A percentile compares a stretch with the other conserved stretches of the same genome.
phyloP scores from a whole-genome alignment of 768 basidiomycete genomes.

The Hygrophoropsis aurantiaca region DNA sequence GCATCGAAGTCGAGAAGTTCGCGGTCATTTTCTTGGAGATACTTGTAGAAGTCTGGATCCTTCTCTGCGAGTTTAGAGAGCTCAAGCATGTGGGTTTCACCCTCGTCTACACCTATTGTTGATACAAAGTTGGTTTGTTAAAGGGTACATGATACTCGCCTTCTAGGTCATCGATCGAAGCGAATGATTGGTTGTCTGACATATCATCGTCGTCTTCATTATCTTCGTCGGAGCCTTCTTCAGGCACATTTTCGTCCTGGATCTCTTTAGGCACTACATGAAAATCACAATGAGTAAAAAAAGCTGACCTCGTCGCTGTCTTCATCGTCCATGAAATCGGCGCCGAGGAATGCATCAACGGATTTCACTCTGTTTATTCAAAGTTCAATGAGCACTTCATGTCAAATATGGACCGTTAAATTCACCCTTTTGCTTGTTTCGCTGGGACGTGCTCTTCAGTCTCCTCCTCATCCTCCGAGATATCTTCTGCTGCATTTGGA shows the following conservation, averaged over 20 bases:
- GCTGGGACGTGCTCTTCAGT: constrained; percentile 16
- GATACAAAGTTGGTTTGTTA: background rate
- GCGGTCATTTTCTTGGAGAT: constrained; percentile 91
- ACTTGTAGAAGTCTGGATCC: constrained; percentile 99
- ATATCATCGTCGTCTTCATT: constrained; percentile 41
- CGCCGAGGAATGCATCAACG: constrained; percentile 76
- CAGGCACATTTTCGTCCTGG: constrained; percentile 26
- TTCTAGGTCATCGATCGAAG: constrained; percentile 77
- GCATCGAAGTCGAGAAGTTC: constrained; percentile 84
- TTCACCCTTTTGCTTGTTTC: constrained; percentile 4
- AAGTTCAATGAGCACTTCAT: constrained; percentile 2
- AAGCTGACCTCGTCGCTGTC: constrained; percentile 45
- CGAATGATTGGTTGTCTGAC: constrained; percentile 66
- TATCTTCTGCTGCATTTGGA: constrained; percentile 23
- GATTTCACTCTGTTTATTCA: constrained; percentile 35
- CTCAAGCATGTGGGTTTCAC: constrained; percentile 72
- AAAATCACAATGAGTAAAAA: background rate
- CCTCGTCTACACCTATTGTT: constrained; percentile 53
- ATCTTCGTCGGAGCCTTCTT: constrained; percentile 33
- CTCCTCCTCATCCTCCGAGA: constrained; percentile 33
- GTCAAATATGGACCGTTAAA: too few species aligned
- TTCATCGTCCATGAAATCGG: constrained; percentile 67
- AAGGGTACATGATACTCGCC: constrained; percentile 33
- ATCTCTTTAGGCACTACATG: constrained; percentile 6
- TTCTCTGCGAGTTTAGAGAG: constrained; percentile 89